A percentile compares a stretch with the other conserved stretches of the same genome.
Evolutionary conservation across 257 asterid species (phyloP).

Genomic region (Mentha longifolia): DNA sequence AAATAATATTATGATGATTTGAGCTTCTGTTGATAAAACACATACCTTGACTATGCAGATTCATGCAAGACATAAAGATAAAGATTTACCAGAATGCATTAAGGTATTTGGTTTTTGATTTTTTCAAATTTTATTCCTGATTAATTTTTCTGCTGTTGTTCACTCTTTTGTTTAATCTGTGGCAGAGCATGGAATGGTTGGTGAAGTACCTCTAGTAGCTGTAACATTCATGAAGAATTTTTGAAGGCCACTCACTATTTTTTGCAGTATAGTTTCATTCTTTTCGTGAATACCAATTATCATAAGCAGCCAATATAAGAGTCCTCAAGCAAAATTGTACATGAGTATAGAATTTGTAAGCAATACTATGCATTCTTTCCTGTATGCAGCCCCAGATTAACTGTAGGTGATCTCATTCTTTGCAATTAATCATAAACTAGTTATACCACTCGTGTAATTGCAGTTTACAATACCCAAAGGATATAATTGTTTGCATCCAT

Average conservation of each 20-base stretch:
- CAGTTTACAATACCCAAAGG: neutral
- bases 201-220: slow-evolving; percentile 63
- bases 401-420: slow-evolving; percentile 1
- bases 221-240: slow-evolving; percentile 28
- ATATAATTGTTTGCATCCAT: neutral
- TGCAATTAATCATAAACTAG: neutral
- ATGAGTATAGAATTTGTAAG: slow-evolving; percentile 29
- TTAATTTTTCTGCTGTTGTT: slow-evolving; percentile 8
- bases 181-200: slow-evolving; percentile 92
- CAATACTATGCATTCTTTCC: slow-evolving; percentile 28
- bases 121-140: neutral
- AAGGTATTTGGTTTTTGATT: slow-evolving; percentile 55
- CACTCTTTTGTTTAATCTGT: slow-evolving; percentile 33
- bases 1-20: neutral
- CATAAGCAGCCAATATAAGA: slow-evolving; percentile 30
- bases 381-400: slow-evolving; percentile 24
- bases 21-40: slow-evolving; percentile 28
- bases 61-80: slow-evolving; percentile 62
- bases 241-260: slow-evolving; percentile 38
- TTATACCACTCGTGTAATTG: slow-evolving; percentile 1
- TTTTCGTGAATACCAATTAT: slow-evolving; percentile 27
- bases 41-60: slow-evolving; percentile 51
- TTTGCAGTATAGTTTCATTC: slow-evolving; percentile 32
- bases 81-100: slow-evolving; percentile 75
- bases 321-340: slow-evolving; percentile 23